Base-by-base conservation (phyloP, 352 stramenopile genomes). In the Plasmopara viticola region DNA sequence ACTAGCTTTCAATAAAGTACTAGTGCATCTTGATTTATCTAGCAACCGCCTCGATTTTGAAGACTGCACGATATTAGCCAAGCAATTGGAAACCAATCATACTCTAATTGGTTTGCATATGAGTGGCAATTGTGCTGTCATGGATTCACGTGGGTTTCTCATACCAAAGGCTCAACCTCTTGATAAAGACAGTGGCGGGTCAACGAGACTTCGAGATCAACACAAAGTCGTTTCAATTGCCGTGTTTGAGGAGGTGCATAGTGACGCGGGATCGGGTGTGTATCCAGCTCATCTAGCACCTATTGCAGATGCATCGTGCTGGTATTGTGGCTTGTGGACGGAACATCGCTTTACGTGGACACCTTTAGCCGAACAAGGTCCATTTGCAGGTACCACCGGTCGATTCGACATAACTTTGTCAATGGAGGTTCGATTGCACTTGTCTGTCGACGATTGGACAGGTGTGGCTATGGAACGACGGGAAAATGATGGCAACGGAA, bases 151-250 rank as follows among this genome's bases (percentile, higher is more conserved):
- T 5, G 81, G 81, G 1, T 91, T 87, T 59, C 53, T 91, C 20
- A 55, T 87, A 6, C 64, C 76, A 2, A 84, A 76, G 48, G 15
- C 56, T 46, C 18, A 84, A 67, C 49, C 60, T 57, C 28, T 68
- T 42, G 56, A 60, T 14, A 51, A 69, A 59, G 56, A 64, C 7
- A 17, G 47, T 44, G 20, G 20, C 20, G 20, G 20, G 20, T 25
- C 20, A 25, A 25, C 1, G 20, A 25, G 20, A 25, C 20, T 91
- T 14, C 61, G 71, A 1, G 70, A 87, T 37, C 81, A 91, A 50
- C 78, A 91, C 65, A 91, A 91, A 51, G 67, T 79, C 53, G 87
- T 76, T 55, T 85, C 75, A 13, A 85, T 91, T 50, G 71, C 71
- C 2, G 58, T 86, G 0, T 91, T 89, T 43, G 78, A 91, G 42